Percentiles rank a stretch among this genome's conserved stretches.
Evolutionary conservation across 2,329 filamentous ascomycete genomes (phyloP).

Genomic region (Myotisia sp.): DNA sequence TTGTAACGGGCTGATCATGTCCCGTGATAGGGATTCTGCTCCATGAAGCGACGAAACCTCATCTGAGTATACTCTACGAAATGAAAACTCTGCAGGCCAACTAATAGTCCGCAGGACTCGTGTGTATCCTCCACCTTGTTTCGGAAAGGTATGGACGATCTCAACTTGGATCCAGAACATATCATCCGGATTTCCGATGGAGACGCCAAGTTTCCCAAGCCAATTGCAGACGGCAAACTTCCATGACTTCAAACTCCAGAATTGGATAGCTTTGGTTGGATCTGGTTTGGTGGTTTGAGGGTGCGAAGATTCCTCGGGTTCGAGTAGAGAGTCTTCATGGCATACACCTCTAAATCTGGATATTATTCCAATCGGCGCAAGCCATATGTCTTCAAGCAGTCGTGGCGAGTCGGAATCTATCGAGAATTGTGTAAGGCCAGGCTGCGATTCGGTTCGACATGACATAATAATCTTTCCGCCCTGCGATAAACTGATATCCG

Average conservation of each 20-base stretch:
- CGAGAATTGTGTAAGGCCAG: slow-evolving; percentile 22
- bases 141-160: slow-evolving; percentile 11
- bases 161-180: slow-evolving; percentile 30
- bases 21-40: slow-evolving; percentile 10
- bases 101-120: slow-evolving; percentile 28
- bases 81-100: slow-evolving; percentile 33
- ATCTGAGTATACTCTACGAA: slow-evolving; percentile 20
- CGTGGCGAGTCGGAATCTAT: slow-evolving; percentile 8
- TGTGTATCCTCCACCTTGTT: slow-evolving; percentile 16
- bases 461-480: slow-evolving; percentile 26
- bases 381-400: slow-evolving; percentile 23
- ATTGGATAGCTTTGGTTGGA: background rate
- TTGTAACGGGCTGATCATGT: slow-evolving; percentile 26
- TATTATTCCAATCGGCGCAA: slow-evolving; percentile 23
- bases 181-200: slow-evolving; percentile 18
- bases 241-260: slow-evolving; percentile 20
- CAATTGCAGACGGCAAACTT: slow-evolving; percentile 25
- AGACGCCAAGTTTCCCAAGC: slow-evolving; percentile 25
- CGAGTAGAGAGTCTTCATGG: background rate
- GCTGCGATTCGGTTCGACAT: slow-evolving; percentile 23
- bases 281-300: background rate
- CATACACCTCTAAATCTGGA: slow-evolving; percentile 9
- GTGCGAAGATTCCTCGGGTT: background rate
- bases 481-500: slow-evolving; percentile 25
- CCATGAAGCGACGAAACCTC: slow-evolving; percentile 12